Evolutionary conservation across 129 eudicot genomes (phyloP).

Genomic region (Escallonia rubra): DNA sequence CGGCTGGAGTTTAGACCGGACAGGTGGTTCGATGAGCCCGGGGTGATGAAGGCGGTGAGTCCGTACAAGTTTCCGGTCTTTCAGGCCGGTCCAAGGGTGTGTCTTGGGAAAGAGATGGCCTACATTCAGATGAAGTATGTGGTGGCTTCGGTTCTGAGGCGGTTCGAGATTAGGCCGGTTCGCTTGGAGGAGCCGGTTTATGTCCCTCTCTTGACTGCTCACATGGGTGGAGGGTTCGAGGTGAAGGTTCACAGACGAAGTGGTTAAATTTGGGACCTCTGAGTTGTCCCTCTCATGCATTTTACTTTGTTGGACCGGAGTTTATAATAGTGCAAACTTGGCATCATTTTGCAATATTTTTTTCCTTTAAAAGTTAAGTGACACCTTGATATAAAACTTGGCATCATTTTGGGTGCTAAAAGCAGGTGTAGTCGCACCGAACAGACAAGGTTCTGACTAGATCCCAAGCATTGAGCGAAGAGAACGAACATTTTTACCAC

Average conservation of each 20-base stretch:
- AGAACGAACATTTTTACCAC: too few species aligned
- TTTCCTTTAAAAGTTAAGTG: too few species aligned
- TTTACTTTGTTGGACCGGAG: not conserved
- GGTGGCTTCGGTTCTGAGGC: conserved; percentile 44
- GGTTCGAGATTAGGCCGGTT: conserved; percentile 52
- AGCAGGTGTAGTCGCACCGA: too few species aligned
- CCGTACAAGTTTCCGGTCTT: conserved; percentile 78
- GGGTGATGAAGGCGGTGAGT: conserved; percentile 37
- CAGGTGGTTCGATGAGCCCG: conserved; percentile 56
- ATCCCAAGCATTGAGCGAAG: too few species aligned
- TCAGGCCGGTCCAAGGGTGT: conserved; percentile 87
- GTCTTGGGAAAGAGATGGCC: conserved; percentile 88
- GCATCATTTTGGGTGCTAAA: too few species aligned
- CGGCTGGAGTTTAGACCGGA: conserved; percentile 67
- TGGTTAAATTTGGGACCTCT: not conserved
- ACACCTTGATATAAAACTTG: too few species aligned
- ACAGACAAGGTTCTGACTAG: too few species aligned
- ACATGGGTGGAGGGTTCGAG: conserved; percentile 66
- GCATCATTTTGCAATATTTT: too few species aligned
- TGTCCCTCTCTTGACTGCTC: conserved; percentile 76
- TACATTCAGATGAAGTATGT: conserved; percentile 79
- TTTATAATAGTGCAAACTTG: too few species aligned
- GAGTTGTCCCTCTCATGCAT: too few species aligned
- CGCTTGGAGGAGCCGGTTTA: conserved; percentile 32
- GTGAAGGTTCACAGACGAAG: conserved; percentile 46